Evolutionary conservation across 768 basidiomycete genomes (phyloP).

Genomic region (Auriscalpium vulgare): DNA sequence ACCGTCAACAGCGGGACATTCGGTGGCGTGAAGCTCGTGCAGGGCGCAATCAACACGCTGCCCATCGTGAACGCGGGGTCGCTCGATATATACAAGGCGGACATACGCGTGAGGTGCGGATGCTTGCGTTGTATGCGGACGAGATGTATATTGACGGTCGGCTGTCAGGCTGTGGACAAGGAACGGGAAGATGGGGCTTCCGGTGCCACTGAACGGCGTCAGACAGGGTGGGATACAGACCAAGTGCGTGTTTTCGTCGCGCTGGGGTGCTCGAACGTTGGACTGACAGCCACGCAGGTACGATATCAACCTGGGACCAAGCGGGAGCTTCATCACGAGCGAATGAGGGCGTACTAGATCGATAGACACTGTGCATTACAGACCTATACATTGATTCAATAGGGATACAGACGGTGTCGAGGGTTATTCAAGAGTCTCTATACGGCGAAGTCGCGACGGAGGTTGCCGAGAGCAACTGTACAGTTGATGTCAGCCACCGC

Average conservation of each 20-base stretch:
- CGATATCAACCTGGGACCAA: no score
- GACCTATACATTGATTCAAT: no score
- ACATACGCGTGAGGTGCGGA: constrained; percentile 32
- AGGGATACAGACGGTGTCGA: no score
- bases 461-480: not conserved
- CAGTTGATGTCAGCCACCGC: constrained; percentile 1
- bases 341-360: no score
- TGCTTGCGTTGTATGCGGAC: not conserved
- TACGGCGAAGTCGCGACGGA: no score
- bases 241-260: not conserved
- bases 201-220: constrained; percentile 28
- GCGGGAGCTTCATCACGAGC: no score
- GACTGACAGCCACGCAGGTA: not conserved
- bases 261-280: not conserved
- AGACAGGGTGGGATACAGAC: constrained; percentile 30
- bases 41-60: constrained; percentile 15
- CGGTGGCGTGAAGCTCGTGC: constrained; percentile 12
- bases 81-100: constrained; percentile 22
- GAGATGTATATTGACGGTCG: not conserved
- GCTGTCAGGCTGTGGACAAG: constrained; percentile 25
- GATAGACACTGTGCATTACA: no score
- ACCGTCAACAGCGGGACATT: constrained; percentile 19
- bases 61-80: constrained; percentile 8
- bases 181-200: constrained; percentile 26
- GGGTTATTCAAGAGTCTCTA: no score